Percentiles rank a stretch among this genome's conserved stretches.
These are phyloP conservation scores for Lachnellula cervina DNA, from an alignment of 2,329 filamentous ascomycete species.

Conservation along the genomic window DNA sequence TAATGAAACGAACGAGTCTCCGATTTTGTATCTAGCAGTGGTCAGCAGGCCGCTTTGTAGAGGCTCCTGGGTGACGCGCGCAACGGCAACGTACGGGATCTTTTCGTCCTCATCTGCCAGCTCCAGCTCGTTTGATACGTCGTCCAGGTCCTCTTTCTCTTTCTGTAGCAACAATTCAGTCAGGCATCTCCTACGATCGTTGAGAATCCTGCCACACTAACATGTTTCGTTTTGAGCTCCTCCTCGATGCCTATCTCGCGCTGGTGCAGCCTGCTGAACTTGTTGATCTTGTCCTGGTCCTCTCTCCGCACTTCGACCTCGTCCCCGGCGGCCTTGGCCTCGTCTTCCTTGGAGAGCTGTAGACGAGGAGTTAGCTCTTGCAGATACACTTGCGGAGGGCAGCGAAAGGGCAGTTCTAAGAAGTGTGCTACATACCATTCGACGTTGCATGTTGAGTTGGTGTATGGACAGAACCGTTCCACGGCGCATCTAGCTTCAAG, in stretches of 20 bases:
- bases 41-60: constrained; percentile 4
- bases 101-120: constrained; percentile 92
- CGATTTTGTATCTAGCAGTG: constrained; percentile 80
- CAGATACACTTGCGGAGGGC: too few species aligned
- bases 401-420: neutral
- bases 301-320: constrained; percentile 93
- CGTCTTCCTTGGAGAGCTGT: constrained; percentile 85
- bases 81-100: constrained; percentile 62
- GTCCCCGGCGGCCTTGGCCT: constrained; percentile 64
- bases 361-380: neutral
- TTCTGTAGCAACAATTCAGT: constrained; percentile 57
- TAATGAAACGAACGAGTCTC: constrained; percentile 89
- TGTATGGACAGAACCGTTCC: neutral
- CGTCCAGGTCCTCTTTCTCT: constrained; percentile 96
- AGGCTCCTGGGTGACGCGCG: neutral
- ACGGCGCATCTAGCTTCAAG: neutral
- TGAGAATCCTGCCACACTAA: constrained; percentile 37
- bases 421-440: constrained; percentile 17
- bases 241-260: constrained; percentile 75
- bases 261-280: constrained; percentile 90
- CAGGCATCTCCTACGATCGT: constrained; percentile 5
- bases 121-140: constrained; percentile 85
- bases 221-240: constrained; percentile 73
- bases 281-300: constrained; percentile 98
- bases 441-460: constrained; percentile 16